A percentile compares a stretch with the other conserved stretches of the same genome.
phyloP scores from a whole-genome alignment of 2,329 filamentous ascomycete genomes.

The Epichloe typhina region DNA sequence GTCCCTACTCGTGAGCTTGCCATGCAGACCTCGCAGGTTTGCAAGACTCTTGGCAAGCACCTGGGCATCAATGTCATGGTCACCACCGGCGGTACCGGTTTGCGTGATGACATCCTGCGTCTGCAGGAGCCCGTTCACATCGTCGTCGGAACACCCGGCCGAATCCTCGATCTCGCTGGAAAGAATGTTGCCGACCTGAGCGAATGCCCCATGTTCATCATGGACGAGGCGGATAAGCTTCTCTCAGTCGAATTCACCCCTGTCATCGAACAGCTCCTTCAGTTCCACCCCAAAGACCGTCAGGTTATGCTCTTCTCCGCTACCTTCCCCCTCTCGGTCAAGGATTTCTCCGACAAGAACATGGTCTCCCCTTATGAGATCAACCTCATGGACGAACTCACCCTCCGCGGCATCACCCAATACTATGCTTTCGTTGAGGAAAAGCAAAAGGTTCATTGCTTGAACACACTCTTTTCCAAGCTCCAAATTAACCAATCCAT shows the following conservation, averaged over 20 bases:
- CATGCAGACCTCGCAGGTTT: constrained; percentile 96
- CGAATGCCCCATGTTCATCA: constrained; percentile 94
- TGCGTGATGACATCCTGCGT: constrained; percentile 94
- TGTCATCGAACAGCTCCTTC: constrained; percentile 88
- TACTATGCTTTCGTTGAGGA: constrained; percentile 99
- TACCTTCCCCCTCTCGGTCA: constrained; percentile 93
- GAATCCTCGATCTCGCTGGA: constrained; percentile 90
- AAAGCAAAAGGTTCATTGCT: constrained; percentile 96
- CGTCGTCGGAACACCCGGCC: constrained; percentile 89
- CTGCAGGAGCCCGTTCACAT: constrained; percentile 92
- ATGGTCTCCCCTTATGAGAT: constrained; percentile 96
- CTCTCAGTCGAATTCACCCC: constrained; percentile 94
- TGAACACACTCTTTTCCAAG: constrained; percentile 98
- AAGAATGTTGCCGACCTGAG: constrained; percentile 95
- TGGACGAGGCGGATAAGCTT: constrained; percentile 98
- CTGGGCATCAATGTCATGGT: constrained; percentile 98
- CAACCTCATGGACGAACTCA: constrained; percentile 98
- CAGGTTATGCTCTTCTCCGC: constrained; percentile 99
- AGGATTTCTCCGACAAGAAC: constrained; percentile 96
- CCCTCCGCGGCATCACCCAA: constrained; percentile 92
- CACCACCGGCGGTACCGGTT: constrained; percentile 86
- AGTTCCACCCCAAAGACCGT: constrained; percentile 91
- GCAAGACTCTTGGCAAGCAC: constrained; percentile 96
- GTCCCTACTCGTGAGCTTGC: constrained; percentile 95
- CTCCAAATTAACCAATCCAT: constrained; percentile 99